Conservation (phyloP, 2,329 filamentous ascomycete genomes). For the Aspergillus floridensis region DNA sequence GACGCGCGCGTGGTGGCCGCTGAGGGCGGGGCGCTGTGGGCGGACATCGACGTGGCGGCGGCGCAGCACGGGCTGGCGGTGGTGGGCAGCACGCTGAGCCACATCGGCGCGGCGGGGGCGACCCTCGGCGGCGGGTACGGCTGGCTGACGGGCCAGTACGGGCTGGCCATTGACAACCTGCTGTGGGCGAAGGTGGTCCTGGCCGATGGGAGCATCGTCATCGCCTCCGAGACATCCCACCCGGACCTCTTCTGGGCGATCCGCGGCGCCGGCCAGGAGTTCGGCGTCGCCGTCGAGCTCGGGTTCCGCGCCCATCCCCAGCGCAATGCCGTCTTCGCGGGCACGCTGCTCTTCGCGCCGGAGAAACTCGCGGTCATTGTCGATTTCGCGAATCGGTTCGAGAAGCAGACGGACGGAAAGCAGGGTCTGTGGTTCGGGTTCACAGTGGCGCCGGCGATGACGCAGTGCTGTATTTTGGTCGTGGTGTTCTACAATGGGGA, state of each 20-base stretch:
- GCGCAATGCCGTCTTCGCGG: slow-evolving; percentile 33
- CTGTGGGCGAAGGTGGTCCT: slow-evolving; percentile 37
- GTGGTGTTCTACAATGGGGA: slow-evolving; percentile 19
- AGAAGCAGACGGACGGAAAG: slow-evolving; percentile 2
- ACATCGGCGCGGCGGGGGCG: slow-evolving; percentile 61
- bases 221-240: slow-evolving; percentile 43
- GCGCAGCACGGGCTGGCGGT: slow-evolving; percentile 54
- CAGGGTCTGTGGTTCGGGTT: slow-evolving; percentile 11
- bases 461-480: slow-evolving; percentile 9
- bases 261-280: slow-evolving; percentile 43
- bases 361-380: slow-evolving; percentile 26
- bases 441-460: slow-evolving; percentile 4
- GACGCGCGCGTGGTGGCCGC: neutral
- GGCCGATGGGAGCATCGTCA: slow-evolving; percentile 36
- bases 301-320: slow-evolving; percentile 35
- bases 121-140: slow-evolving; percentile 59
- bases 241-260: slow-evolving; percentile 50
- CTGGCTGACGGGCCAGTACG: slow-evolving; percentile 52
- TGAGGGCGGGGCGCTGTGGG: slow-evolving; percentile 4
- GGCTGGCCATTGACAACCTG: slow-evolving; percentile 53
- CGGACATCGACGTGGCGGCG: slow-evolving; percentile 53
- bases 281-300: slow-evolving; percentile 47
- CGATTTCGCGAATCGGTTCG: slow-evolving; percentile 12
- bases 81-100: slow-evolving; percentile 59
- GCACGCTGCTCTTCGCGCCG: slow-evolving; percentile 27